phyloP scores from a whole-genome alignment of 495 filamentous ascomycete species.

The Lophiostoma macrostomum region DNA sequence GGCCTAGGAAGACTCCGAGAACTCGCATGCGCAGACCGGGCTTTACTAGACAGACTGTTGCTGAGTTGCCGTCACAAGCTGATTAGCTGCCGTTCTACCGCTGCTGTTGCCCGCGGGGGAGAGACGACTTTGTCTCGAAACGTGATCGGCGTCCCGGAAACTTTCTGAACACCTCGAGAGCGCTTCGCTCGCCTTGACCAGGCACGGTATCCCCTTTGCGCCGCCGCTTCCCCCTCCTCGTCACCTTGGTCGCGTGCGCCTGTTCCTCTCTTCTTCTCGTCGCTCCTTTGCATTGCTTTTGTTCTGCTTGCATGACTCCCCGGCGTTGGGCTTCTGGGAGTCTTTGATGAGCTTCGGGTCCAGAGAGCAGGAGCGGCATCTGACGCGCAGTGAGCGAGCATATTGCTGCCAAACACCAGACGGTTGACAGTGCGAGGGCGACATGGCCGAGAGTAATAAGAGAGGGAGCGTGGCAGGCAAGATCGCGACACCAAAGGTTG shows the following conservation, averaged over 20 bases:
- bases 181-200: constrained; percentile 10
- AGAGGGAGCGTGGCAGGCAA: constrained; percentile 37
- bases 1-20: no score
- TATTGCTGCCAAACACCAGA: no score
- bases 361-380: constrained; percentile 6
- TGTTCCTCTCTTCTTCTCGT: constrained; percentile 30
- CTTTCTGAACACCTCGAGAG: not conserved
- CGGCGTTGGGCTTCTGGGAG: constrained; percentile 28
- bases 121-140: no score
- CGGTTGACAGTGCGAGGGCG: not conserved
- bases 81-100: no score
- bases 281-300: constrained; percentile 30
- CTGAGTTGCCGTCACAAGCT: no score
- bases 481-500: constrained; percentile 42
- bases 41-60: no score
- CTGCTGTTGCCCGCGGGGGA: no score
- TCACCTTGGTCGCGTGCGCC: constrained; percentile 10
- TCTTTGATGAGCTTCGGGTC: constrained; percentile 24
- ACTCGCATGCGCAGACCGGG: no score
- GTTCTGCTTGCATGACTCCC: constrained; percentile 32
- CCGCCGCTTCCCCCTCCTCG: constrained; percentile 3
- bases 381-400: no score
- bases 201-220: not conserved
- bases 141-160: constrained; percentile 19
- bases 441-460: constrained; percentile 40